Percentiles rank a stretch among this genome's conserved stretches.
These are phyloP conservation scores for Geranium incanum DNA, from an alignment of 441 rosid genomes.

Conservation along the genomic window DNA sequence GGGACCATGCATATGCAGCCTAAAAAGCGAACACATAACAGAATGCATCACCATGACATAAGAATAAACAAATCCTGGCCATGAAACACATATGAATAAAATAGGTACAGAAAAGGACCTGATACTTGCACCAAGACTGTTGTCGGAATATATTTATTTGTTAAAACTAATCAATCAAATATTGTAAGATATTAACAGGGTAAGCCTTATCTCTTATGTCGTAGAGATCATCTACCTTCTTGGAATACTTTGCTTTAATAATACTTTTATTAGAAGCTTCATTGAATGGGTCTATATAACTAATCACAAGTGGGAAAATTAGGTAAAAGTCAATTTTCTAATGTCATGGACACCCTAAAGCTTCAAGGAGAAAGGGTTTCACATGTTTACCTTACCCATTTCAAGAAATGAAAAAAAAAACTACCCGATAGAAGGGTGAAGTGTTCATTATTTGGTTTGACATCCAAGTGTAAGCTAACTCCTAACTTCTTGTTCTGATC, in stretches of 20 bases:
- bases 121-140: background rate
- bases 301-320: conserved; percentile 27
- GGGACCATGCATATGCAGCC: background rate
- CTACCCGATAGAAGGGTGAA: background rate
- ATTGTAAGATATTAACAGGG: background rate
- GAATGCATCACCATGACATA: background rate
- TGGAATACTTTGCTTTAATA: conserved; percentile 13
- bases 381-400: conserved; percentile 3
- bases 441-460: background rate
- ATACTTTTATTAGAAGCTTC: conserved; percentile 7
- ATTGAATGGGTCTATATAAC: conserved; percentile 10
- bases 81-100: background rate
- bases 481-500: background rate
- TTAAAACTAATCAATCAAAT: background rate
- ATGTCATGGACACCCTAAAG: conserved; percentile 22
- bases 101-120: background rate
- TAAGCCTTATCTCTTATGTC: conserved; percentile 13
- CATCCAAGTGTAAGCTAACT: background rate
- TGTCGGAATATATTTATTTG: background rate
- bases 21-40: background rate
- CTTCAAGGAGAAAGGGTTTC: background rate
- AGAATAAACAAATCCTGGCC: background rate
- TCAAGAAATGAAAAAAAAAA: conserved; percentile 1
- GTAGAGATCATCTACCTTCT: conserved; percentile 11
- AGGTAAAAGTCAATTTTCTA: conserved; percentile 34